A percentile compares a stretch with the other conserved stretches of the same genome.
phyloP scores from a whole-genome alignment of 169 alveolate genomes.

The Eimeria acervulina region DNA sequence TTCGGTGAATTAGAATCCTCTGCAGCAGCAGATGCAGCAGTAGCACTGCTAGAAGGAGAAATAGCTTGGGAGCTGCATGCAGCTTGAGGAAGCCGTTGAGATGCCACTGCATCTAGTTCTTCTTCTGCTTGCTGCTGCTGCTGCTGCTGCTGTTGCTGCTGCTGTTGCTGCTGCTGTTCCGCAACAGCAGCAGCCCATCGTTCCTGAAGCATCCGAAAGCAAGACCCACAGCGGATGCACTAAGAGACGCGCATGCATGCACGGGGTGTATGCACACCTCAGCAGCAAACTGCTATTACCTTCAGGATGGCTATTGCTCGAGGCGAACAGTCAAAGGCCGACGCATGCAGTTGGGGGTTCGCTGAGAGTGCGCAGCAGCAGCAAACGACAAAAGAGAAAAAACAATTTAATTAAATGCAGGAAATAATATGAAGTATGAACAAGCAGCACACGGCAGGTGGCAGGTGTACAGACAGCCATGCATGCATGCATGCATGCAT shows the following conservation, averaged over 20 bases:
- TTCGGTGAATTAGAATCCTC: too few relatives aligned
- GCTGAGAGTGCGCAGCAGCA: background rate
- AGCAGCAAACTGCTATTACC: too few relatives aligned
- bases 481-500: too few relatives aligned
- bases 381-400: background rate
- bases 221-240: background rate
- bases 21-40: too few relatives aligned
- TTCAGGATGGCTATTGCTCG: slow-evolving; percentile 91
- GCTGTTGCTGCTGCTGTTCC: background rate
- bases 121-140: too few relatives aligned
- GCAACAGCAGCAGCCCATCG: slow-evolving; percentile 10
- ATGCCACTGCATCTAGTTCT: background rate
- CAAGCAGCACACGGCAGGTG: too few relatives aligned
- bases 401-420: background rate
- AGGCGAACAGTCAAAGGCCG: slow-evolving; percentile 95
- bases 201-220: slow-evolving; percentile 17
- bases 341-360: slow-evolving; percentile 86
- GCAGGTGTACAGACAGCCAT: too few relatives aligned
- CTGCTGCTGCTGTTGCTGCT: background rate
- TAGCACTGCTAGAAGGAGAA: too few relatives aligned
- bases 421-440: background rate
- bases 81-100: background rate
- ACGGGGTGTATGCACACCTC: background rate
- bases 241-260: background rate
- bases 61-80: background rate